phyloP scores from a whole-genome alignment of 2,329 filamentous ascomycete genomes.

The Didymellaceae sp. region DNA sequence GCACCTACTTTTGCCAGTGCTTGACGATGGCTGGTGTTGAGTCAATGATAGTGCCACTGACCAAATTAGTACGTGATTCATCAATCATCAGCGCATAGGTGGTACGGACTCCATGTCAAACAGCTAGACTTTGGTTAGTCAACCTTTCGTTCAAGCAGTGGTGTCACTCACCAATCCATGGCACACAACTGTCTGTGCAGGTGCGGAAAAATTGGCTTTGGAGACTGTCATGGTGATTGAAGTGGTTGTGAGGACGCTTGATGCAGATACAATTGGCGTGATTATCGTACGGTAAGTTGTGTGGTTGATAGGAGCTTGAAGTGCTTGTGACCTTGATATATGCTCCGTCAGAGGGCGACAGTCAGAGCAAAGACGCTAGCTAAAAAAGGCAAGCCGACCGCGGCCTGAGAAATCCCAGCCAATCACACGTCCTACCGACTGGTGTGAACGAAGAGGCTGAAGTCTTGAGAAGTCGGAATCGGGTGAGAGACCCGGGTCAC shows the following conservation, averaged over 20 bases:
- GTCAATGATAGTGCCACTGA: constrained; percentile 79
- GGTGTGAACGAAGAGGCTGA: constrained; percentile 1
- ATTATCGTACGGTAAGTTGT: too few species aligned
- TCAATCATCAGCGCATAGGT: not conserved
- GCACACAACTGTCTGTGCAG: constrained; percentile 50
- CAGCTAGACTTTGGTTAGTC: constrained; percentile 25
- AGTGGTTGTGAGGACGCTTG: too few species aligned
- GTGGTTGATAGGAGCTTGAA: not conserved
- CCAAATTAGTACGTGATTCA: constrained; percentile 11
- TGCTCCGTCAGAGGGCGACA: constrained; percentile 3
- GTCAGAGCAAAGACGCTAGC: constrained; percentile 6
- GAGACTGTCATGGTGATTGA: constrained; percentile 37
- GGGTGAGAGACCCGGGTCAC: not conserved
- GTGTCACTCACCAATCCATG: constrained; percentile 50
- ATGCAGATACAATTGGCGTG: too few species aligned
- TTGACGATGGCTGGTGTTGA: constrained; percentile 78
- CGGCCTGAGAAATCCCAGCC: not conserved
- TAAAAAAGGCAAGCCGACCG: constrained; percentile 8
- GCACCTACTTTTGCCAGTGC: constrained; percentile 72
- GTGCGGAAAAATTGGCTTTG: constrained; percentile 50
- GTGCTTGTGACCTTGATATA: constrained; percentile 1
- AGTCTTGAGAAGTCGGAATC: not conserved
- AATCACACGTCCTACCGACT: constrained; percentile 10
- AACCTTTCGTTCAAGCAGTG: not conserved
- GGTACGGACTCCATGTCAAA: constrained; percentile 46